Percentiles rank a stretch among this genome's conserved stretches.
Evolutionary conservation across 2,329 filamentous ascomycete genomes (phyloP).

Genomic region (Akanthomyces dipterigenus): DNA sequence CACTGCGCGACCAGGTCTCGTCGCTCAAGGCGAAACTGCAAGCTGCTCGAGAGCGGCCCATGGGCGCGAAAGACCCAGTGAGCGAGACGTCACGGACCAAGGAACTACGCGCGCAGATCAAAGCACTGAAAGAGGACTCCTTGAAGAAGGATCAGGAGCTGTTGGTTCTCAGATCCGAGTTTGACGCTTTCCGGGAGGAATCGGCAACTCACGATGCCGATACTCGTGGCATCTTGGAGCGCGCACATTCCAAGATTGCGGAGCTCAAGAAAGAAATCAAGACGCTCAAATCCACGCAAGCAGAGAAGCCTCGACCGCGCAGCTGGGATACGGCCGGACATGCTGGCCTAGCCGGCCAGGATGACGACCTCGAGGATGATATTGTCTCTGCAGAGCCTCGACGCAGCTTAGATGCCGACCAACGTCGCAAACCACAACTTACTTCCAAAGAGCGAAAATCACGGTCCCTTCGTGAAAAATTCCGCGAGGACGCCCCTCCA

Average conservation of each 20-base stretch:
- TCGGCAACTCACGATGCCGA: conserved; percentile 49
- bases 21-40: conserved; percentile 42
- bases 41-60: conserved; percentile 30
- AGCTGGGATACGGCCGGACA: conserved; percentile 25
- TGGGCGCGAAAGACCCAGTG: conserved; percentile 26
- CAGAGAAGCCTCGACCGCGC: conserved; percentile 20
- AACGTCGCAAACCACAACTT: background rate
- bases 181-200: conserved; percentile 46
- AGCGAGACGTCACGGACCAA: conserved; percentile 23
- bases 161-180: conserved; percentile 43
- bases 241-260: conserved; percentile 50
- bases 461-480: conserved; percentile 28
- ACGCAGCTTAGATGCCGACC: conserved; percentile 22
- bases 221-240: conserved; percentile 47
- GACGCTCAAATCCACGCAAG: conserved; percentile 30
- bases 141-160: conserved; percentile 43
- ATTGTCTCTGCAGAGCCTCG: conserved; percentile 9
- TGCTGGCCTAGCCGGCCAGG: background rate
- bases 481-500: conserved; percentile 22
- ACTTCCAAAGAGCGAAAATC: background rate
- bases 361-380: background rate
- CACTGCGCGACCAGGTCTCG: conserved; percentile 46
- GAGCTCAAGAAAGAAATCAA: conserved; percentile 48
- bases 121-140: conserved; percentile 36
- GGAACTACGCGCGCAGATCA: conserved; percentile 36